Base-by-base conservation (phyloP, 2,329 filamentous ascomycete species). In the Talaromyces funiculosus region DNA sequence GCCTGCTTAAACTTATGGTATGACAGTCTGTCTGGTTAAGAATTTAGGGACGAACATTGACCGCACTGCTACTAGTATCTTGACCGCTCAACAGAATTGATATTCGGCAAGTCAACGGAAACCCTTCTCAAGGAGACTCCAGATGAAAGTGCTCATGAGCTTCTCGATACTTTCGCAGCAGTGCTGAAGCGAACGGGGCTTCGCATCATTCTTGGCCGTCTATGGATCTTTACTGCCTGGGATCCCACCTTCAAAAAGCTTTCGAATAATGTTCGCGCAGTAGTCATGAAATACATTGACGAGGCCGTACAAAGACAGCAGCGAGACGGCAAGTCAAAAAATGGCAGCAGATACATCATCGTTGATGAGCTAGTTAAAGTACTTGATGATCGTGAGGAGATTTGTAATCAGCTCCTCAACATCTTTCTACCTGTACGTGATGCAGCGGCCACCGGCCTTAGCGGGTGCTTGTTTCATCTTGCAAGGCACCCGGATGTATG, bases 401-500 rank as follows among this genome's bases (percentile, higher is more conserved):
- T 53, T 31, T 49, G 26, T 22, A 49, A 73, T 26, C 79, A 83
- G 62, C 69, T 81, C 8, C 70, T 83, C 42, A 81, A 81, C 64
- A 78, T 83, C 60, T 73, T 83, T 9, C 72, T 82, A 7, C 81
- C 81, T 2, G 80, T 80, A 22, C 77, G 80, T 16, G 82, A 84
- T 65, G 83, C 82, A 1, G 84, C 81, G 1, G 77, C 70, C 14
- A 62, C 65, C 3, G 60, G 68, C 1, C 62, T 72, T 3, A 65
- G 74, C 5, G 75, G 70, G 6, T 69, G 75, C 3, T 74, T 80
- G 33, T 73, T 73, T 37, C 72, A 74, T 61, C 67, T 76, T 5
- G 77, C 73, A 64, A 69, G 66, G 57, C 66, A 73, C 35, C 70
- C 61, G 12, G 37, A 47, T 57, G 56, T 54, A 9, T 58, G 49